Percentiles rank a stretch among this genome's conserved stretches.
Conservation (phyloP, 306 rosid genomes). For the Medicago truncatula region DNA sequence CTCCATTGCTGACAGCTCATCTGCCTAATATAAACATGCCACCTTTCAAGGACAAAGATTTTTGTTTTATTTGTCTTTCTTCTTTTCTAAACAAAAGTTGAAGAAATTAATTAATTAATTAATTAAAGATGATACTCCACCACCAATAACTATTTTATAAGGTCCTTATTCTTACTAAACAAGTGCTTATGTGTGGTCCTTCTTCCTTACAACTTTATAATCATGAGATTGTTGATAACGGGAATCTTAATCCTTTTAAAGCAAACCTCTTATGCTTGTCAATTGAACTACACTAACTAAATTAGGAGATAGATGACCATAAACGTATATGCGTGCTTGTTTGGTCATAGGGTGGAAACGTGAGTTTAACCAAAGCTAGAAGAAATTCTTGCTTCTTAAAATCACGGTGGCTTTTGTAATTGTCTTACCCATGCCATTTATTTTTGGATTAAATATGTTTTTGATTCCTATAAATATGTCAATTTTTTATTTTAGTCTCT, state of each 20-base stretch:
- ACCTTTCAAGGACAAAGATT: slow-evolving; percentile 15
- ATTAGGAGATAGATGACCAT: neutral
- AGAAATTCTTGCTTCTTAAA: no score
- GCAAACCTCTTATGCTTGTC: neutral
- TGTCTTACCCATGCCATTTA: no score
- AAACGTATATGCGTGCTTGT: no score
- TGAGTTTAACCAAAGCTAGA: no score
- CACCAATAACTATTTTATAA: neutral
- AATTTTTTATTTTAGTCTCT: no score
- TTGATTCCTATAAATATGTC: no score
- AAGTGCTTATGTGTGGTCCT: slow-evolving; percentile 5
- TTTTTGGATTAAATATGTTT: no score
- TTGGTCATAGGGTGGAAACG: no score
- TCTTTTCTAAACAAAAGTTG: neutral
- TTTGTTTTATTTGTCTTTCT: neutral
- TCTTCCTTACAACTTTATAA: neutral
- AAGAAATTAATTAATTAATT: neutral
- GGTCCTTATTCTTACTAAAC: neutral
- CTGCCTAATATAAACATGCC: slow-evolving; percentile 28
- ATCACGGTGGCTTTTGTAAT: no score
- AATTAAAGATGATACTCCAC: neutral
- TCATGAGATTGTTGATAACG: neutral
- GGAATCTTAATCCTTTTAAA: slow-evolving; percentile 15
- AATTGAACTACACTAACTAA: neutral
- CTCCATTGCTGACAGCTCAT: slow-evolving; percentile 52